Evolutionary conservation across 257 asterid species (phyloP), one percentile per base, ranked within the genome.

Genomic region (Knoxia roxburghii): DNA sequence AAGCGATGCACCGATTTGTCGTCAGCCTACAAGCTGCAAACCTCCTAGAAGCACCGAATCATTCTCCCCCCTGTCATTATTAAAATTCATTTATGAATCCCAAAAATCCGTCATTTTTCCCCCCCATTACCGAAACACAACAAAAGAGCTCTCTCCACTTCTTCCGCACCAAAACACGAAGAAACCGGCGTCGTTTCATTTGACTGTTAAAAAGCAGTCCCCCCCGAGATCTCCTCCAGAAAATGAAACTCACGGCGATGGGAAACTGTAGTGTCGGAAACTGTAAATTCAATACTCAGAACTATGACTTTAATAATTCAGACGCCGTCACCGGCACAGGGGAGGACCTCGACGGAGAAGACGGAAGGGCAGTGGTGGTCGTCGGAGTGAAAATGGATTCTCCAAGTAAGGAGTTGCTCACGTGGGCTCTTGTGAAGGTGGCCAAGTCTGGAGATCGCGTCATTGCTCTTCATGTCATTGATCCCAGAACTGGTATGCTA

Each of bases 401-500:
- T 0, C 81, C 85, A 73, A 91, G 95, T 64, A 89, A 73, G 54
- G 95, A 91, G 86, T 66, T 89, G 79, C 83, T 91, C 61, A 91
- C 95, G 26, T 91, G 96, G 96, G 89, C 95, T 53, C 72, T 89
- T 65, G 92, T 91, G 58, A 91, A 91, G 79, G 83, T 87, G 43
- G 96, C 98, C 68, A 78, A 78, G 77, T 72, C 82, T 48, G 98
- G 96, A 58, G 96, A 91, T 79, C 90, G 84, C 26, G 88, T 91
- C 65, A 71, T 91, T 79, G 98, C 96, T 68, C 76, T 91, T 21
- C 98, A 91, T 73, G 71, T 85, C 40, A 83, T 89, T 64, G 79
- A 87, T 85, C 86, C 91, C 20, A 65, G 71, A 45, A 73, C 84
- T n/a, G 96, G 96, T 91, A 78, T n/a, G 50, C 14, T 17, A 15